Evolutionary conservation across 352 stramenopile genomes (phyloP).

Genomic region (Phytophthora lateralis): DNA sequence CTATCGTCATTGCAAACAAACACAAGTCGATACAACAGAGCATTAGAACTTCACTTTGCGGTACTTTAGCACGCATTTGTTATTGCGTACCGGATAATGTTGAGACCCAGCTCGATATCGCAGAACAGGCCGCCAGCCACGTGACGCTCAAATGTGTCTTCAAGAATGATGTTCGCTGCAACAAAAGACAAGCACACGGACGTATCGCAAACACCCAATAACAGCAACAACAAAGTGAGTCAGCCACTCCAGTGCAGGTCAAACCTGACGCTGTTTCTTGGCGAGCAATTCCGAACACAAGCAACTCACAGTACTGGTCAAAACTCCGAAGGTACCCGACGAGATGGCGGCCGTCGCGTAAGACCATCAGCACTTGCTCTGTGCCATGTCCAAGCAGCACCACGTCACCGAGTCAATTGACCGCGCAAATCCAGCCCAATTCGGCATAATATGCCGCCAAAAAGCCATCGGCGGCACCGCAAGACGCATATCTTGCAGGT

Average conservation of each 20-base stretch:
- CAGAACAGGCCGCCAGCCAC: slow-evolving; percentile 91
- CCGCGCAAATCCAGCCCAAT: not conserved
- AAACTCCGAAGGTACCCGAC: slow-evolving; percentile 91
- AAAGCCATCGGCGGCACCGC: not conserved
- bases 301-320: slow-evolving; percentile 81
- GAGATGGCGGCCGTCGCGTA: slow-evolving; percentile 96
- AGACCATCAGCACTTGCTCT: slow-evolving; percentile 93
- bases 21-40: not conserved
- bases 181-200: slow-evolving; percentile 4
- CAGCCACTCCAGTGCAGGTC: slow-evolving; percentile 1
- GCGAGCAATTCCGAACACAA: not conserved
- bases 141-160: slow-evolving; percentile 94
- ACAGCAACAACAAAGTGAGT: slow-evolving; percentile 8
- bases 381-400: slow-evolving; percentile 8
- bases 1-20: slow-evolving; percentile 32
- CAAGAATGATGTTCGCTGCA: slow-evolving; percentile 95
- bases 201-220: not conserved
- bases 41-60: not conserved
- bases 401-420: slow-evolving; percentile 17
- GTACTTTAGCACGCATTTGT: not conserved
- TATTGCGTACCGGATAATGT: slow-evolving; percentile 89
- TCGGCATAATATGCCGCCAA: not conserved
- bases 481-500: not conserved
- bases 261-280: not conserved
- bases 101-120: slow-evolving; percentile 96